phyloP scores from a whole-genome alignment of 441 rosid species.

The Arabidopsis lyrata region DNA sequence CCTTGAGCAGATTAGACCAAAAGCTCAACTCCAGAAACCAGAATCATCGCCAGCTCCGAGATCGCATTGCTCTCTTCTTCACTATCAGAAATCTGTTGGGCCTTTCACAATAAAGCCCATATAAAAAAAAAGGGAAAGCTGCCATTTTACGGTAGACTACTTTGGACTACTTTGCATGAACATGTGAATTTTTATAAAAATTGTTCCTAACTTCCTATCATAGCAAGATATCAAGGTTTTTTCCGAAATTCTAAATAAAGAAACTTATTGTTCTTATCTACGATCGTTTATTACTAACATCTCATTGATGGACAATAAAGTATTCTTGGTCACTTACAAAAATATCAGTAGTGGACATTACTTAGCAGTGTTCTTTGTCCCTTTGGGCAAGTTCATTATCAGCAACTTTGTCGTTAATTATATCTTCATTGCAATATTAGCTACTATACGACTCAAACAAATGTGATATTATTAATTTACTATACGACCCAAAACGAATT shows the following conservation, averaged over 20 bases:
- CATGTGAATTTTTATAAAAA: too few relatives aligned
- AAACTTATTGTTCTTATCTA: too few relatives aligned
- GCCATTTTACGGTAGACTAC: not conserved
- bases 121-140: not conserved
- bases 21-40: not conserved
- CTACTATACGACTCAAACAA: not conserved
- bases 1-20: not conserved
- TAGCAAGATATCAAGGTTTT: too few relatives aligned
- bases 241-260: too few relatives aligned
- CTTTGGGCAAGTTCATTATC: not conserved
- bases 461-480: not conserved
- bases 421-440: not conserved
- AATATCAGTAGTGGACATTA: not conserved
- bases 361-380: not conserved
- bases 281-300: not conserved
- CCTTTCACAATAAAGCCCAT: not conserved
- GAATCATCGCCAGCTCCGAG: not conserved
- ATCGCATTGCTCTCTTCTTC: not conserved
- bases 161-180: not conserved
- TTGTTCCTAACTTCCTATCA: too few relatives aligned
- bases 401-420: not conserved
- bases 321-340: not conserved
- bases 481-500: not conserved
- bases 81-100: not conserved
- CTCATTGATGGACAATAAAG: not conserved